These are phyloP conservation scores for Obba rivulosa DNA, from an alignment of 768 basidiomycete genomes.

Conservation along the genomic window DNA sequence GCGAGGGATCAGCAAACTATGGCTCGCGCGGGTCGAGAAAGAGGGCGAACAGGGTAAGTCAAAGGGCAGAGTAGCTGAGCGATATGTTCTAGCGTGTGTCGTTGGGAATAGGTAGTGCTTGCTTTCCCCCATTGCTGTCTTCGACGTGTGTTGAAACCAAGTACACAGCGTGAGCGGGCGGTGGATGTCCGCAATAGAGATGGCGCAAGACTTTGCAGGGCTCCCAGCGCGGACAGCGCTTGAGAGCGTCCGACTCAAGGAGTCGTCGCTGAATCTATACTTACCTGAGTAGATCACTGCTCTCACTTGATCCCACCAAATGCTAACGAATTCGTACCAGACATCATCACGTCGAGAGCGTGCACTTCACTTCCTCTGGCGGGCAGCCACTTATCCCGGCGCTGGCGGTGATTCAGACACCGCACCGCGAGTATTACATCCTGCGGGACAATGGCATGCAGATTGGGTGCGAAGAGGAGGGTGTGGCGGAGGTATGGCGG, in stretches of 20 bases:
- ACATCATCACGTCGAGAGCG: slow-evolving; percentile 72
- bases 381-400: slow-evolving; percentile 50
- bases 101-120: slow-evolving; percentile 65
- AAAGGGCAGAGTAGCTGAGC: slow-evolving; percentile 48
- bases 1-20: slow-evolving; percentile 60
- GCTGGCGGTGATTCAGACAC: slow-evolving; percentile 67
- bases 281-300: slow-evolving; percentile 53
- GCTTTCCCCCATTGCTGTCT: not conserved
- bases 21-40: slow-evolving; percentile 42
- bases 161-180: slow-evolving; percentile 55
- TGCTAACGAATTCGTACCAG: slow-evolving; percentile 29
- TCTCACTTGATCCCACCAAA: not conserved
- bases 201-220: slow-evolving; percentile 69
- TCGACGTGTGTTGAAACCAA: not conserved
- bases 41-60: slow-evolving; percentile 38
- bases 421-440: slow-evolving; percentile 60
- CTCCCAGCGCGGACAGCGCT: slow-evolving; percentile 19
- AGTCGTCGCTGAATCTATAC: slow-evolving; percentile 46
- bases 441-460: slow-evolving; percentile 75
- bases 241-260: slow-evolving; percentile 13
- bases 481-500: slow-evolving; percentile 60
- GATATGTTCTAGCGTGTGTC: slow-evolving; percentile 65
- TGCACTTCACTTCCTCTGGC: slow-evolving; percentile 50
- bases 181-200: slow-evolving; percentile 63
- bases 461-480: slow-evolving; percentile 72